Conservation (phyloP, 192 early-diverging fungal species). For the Coemansia sp. region DNA sequence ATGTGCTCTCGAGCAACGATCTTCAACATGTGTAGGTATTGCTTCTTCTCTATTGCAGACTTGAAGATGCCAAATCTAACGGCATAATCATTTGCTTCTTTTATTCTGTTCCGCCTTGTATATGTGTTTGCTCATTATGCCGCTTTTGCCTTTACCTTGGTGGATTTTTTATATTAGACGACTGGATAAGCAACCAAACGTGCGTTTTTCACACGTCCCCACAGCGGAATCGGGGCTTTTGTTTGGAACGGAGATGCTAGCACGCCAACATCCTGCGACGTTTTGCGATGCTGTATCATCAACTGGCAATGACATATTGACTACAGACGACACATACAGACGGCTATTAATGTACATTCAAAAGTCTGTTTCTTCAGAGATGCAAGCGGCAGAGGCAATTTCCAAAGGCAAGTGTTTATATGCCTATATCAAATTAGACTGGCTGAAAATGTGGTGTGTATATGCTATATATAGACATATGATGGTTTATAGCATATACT, state of each 20-base stretch:
- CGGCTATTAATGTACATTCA: slow-evolving; percentile 31
- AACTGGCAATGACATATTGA: background rate
- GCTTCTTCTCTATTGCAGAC: background rate
- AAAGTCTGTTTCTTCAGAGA: slow-evolving; percentile 5
- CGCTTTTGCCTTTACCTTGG: background rate
- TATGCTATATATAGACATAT: background rate
- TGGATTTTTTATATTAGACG: background rate
- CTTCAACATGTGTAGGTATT: slow-evolving; percentile 38
- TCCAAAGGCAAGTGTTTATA: slow-evolving; percentile 15
- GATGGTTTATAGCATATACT: background rate
- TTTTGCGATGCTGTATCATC: background rate
- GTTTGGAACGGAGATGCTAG: slow-evolving; percentile 11
- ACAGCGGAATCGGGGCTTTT: background rate
- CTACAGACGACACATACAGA: slow-evolving; percentile 16
- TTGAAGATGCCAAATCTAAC: too few relatives aligned
- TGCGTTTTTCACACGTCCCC: background rate
- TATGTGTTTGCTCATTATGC: background rate
- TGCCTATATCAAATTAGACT: background rate
- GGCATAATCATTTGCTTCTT: background rate
- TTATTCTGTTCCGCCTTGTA: background rate
- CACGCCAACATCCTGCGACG: slow-evolving; percentile 19
- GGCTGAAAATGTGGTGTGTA: background rate
- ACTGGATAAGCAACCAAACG: background rate
- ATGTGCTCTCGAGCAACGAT: slow-evolving; percentile 25
- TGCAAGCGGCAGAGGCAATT: background rate